Evolutionary conservation across 164 flowering plant genomes (phyloP).

Genomic region (Akebia trifoliata): DNA sequence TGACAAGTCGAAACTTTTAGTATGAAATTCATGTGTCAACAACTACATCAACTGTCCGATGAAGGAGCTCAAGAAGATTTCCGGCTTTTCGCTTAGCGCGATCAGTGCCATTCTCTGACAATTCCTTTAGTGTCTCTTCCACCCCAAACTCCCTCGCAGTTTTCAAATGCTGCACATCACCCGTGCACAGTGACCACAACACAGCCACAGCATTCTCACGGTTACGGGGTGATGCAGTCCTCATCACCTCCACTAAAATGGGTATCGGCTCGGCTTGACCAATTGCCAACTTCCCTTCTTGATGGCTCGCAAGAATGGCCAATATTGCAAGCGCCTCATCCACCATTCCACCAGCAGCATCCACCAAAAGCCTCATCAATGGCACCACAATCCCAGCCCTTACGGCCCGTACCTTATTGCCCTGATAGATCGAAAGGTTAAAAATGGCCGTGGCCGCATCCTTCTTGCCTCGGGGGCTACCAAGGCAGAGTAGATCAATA

Average conservation of each 20-base stretch:
- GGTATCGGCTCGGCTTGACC: slow-evolving; percentile 65
- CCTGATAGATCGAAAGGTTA: slow-evolving; percentile 81
- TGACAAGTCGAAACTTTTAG: no score
- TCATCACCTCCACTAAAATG: slow-evolving; percentile 66
- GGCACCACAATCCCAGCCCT: slow-evolving; percentile 78
- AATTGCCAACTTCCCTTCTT: slow-evolving; percentile 71
- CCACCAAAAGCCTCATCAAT: slow-evolving; percentile 60
- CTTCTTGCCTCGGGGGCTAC: slow-evolving; percentile 94
- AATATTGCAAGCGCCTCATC: slow-evolving; percentile 91
- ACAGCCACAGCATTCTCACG: slow-evolving; percentile 87
- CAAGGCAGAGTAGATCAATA: slow-evolving; percentile 66
- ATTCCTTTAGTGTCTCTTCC: slow-evolving; percentile 58
- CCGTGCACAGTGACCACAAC: slow-evolving; percentile 60
- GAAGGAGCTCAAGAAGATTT: slow-evolving; percentile 43
- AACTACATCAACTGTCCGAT: slow-evolving; percentile 8
- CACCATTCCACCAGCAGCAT: slow-evolving; percentile 87
- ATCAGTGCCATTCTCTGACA: slow-evolving; percentile 73
- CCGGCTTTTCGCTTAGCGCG: slow-evolving; percentile 81
- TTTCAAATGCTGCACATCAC: slow-evolving; percentile 33
- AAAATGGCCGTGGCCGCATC: slow-evolving; percentile 98
- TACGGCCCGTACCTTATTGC: slow-evolving; percentile 86
- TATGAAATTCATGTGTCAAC: neutral
- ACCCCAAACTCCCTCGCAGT: slow-evolving; percentile 43
- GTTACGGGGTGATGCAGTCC: slow-evolving; percentile 76
- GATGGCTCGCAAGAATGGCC: slow-evolving; percentile 77